A percentile compares a stretch with the other conserved stretches of the same genome.
phyloP scores from a whole-genome alignment of 768 basidiomycete species.

The Tephrocybe sp. region DNA sequence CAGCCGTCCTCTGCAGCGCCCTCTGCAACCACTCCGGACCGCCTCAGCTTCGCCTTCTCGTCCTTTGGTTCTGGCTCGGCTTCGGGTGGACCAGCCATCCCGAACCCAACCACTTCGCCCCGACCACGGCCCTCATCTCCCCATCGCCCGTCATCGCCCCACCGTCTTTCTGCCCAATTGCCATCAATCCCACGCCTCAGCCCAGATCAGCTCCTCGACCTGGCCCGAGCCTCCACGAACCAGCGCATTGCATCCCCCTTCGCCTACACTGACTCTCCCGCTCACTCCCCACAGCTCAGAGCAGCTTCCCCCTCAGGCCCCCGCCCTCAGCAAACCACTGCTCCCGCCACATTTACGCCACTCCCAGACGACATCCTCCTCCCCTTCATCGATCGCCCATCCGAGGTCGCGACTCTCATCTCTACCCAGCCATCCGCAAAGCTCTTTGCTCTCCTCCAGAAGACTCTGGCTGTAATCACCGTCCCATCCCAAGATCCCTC shows the following conservation, averaged over 20 bases:
- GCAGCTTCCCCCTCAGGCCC: conserved; percentile 22
- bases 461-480: conserved; percentile 54
- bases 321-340: conserved; percentile 10
- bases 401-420: conserved; percentile 71
- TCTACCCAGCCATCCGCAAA: conserved; percentile 62
- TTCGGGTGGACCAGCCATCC: conserved; percentile 20
- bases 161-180: conserved; percentile 30
- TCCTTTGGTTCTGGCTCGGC: conserved; percentile 43
- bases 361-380: conserved; percentile 77
- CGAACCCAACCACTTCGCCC: conserved; percentile 40
- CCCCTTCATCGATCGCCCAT: conserved; percentile 81
- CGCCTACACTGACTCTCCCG: conserved; percentile 14
- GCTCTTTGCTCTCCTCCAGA: conserved; percentile 68
- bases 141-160: conserved; percentile 33
- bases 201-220: conserved; percentile 72
- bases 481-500: conserved; percentile 52
- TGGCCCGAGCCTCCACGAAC: conserved; percentile 61
- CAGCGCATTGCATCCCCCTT: conserved; percentile 27
- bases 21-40: conserved; percentile 20
- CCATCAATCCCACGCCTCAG: conserved; percentile 47
- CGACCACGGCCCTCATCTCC: conserved; percentile 51
- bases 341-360: conserved; percentile 66
- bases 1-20: conserved; percentile 22
- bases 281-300: conserved; percentile 15
- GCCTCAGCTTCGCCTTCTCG: conserved; percentile 56